Base-by-base conservation (phyloP, 208 protist genomes). In the Trypanosoma avium region DNA sequence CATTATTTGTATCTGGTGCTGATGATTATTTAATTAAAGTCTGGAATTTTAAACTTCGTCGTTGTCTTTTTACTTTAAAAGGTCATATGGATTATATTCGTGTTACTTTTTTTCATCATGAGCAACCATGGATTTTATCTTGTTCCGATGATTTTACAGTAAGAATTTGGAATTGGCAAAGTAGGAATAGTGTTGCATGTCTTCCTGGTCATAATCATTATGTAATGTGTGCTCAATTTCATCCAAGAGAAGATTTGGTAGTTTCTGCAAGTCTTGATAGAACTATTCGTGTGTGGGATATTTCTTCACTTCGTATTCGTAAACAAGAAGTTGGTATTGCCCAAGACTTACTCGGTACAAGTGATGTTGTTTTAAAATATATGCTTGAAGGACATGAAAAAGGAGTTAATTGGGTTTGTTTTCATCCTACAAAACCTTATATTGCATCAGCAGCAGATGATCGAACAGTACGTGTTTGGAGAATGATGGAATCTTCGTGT, bases 41-140 rank as follows among this genome's bases (percentile, higher is more conserved):
- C 52, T 99, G 98, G 97, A 99, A 99, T 79, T 99, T 99, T 85
- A 99, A 99, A 75, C 80, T 98, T 48, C 92, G 96, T 21, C 92
- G 97, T 32, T 99, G 98, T 78, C 78, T 99, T 6, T 99, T 98
- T 80, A 99, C 93, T 15, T 86, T 99, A 15, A 82, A 77, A 1
- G 99, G 98, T 13, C 98, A 99, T 74, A 76, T 98, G 46, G 99
- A 99, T 82, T 99, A 99, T 75, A 98, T 99, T 50, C 95, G 99
- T 67, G 99, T 97, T 6, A 98, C 99, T 10, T 98, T 99, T 71
- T 99, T 99, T 70, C 97, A 98, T 67, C 68, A 73, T 29, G 82
- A 90, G 65, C 79, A 96, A 59, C 98, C 99, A 15, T 99, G 98
- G 98, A 99, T 99, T 33, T 48, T 99, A 8, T 98, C 92, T 7